Percentiles rank a stretch among this genome's conserved stretches.
Conservation (phyloP, 305 asterid species). For the Fraxinus platypoda region DNA sequence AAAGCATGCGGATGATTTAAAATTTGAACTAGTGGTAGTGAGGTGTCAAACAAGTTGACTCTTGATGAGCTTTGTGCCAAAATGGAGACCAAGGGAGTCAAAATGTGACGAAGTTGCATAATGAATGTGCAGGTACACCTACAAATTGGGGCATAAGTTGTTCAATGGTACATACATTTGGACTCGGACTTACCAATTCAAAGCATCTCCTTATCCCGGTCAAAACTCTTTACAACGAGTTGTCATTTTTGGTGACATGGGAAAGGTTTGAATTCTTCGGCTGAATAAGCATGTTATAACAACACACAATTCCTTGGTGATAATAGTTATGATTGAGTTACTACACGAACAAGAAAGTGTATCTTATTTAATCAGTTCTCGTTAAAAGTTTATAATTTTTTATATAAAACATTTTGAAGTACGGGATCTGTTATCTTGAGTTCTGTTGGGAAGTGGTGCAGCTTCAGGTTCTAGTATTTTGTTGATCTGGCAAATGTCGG, state of each 20-base stretch:
- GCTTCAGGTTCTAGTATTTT: not conserved
- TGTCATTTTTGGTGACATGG: conserved; percentile 94
- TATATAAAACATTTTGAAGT: not conserved
- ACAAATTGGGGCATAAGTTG: conserved; percentile 77
- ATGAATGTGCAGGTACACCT: conserved; percentile 59
- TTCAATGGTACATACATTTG: conserved; percentile 50
- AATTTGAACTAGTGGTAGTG: not conserved
- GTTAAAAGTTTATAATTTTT: not conserved
- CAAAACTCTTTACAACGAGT: conserved; percentile 77
- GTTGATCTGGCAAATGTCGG: not conserved
- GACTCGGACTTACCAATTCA: conserved; percentile 63
- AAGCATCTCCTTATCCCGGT: conserved; percentile 88
- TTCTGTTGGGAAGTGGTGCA: not conserved
- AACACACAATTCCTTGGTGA: not conserved
- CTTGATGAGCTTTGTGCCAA: not conserved
- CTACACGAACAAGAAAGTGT: not conserved
- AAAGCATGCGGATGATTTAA: not conserved
- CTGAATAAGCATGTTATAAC: not conserved
- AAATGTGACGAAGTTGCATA: not conserved
- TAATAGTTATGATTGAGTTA: not conserved
- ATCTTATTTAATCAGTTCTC: not conserved
- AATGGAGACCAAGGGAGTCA: not conserved
- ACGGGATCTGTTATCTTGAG: not conserved
- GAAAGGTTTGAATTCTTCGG: conserved; percentile 57
- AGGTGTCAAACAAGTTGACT: not conserved